Percentiles rank a stretch among this genome's conserved stretches.
Evolutionary conservation across 192 early-diverging fungal genomes (phyloP).

Genomic region (Coemansia sp.): DNA sequence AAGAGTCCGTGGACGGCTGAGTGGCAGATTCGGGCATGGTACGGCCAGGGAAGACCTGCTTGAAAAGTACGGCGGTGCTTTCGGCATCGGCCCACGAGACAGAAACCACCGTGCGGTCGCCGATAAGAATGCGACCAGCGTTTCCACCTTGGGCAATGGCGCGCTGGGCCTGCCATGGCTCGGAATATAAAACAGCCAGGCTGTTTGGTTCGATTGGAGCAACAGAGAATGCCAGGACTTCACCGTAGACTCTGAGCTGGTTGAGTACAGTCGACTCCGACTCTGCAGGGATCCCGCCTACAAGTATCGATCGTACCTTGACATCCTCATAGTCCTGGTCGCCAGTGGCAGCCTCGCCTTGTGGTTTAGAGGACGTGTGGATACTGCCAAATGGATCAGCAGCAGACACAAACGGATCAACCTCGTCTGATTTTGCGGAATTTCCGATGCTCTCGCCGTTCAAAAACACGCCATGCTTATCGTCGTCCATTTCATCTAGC

Average conservation of each 20-base stretch:
- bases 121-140: conserved; percentile 30
- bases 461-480: conserved; percentile 6
- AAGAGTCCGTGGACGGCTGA: conserved; percentile 13
- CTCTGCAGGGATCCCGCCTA: conserved; percentile 27
- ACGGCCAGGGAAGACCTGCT: conserved; percentile 30
- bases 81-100: conserved; percentile 31
- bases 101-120: conserved; percentile 20
- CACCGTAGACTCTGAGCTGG: conserved; percentile 39
- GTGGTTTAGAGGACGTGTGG: neutral
- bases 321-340: conserved; percentile 39
- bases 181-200: conserved; percentile 39
- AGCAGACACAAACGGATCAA: conserved; percentile 9
- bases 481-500: conserved; percentile 41
- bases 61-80: conserved; percentile 27
- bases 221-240: conserved; percentile 36
- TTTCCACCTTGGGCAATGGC: conserved; percentile 28
- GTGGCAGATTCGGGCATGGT: conserved; percentile 28
- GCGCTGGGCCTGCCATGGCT: conserved; percentile 55
- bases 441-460: neutral
- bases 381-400: conserved; percentile 14
- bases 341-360: conserved; percentile 1
- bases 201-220: conserved; percentile 17
- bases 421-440: neutral
- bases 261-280: conserved; percentile 40
- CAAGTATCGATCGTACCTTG: conserved; percentile 35